phyloP scores from a whole-genome alignment of 2,329 filamentous ascomycete species.

The Fonsecaea pedrosoi region DNA sequence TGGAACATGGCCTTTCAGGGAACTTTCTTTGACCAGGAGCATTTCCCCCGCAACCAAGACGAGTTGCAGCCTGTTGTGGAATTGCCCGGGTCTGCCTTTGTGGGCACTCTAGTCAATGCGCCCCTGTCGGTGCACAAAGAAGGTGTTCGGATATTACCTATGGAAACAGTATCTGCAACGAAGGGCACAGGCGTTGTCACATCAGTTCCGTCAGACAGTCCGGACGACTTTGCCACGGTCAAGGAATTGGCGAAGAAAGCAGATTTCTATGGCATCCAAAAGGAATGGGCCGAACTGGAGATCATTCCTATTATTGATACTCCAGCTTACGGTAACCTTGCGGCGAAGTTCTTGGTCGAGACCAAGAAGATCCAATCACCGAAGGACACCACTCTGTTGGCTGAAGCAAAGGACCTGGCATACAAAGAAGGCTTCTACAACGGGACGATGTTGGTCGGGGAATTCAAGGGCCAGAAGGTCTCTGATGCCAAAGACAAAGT shows the following conservation, averaged over 20 bases:
- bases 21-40: conserved; percentile 67
- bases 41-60: conserved; percentile 67
- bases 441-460: conserved; percentile 84
- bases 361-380: conserved; percentile 95
- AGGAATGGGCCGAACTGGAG: conserved; percentile 93
- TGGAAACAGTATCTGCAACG: conserved; percentile 88
- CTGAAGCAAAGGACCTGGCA: conserved; percentile 91
- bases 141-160: conserved; percentile 87
- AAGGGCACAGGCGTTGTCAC: conserved; percentile 98
- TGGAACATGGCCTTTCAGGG: conserved; percentile 97
- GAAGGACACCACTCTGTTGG: conserved; percentile 89
- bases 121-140: conserved; percentile 85
- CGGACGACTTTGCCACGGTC: conserved; percentile 91
- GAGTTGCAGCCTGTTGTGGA: conserved; percentile 76
- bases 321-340: conserved; percentile 82
- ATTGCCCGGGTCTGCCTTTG: conserved; percentile 76
- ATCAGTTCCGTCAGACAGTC: conserved; percentile 92
- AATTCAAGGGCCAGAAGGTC: conserved; percentile 86
- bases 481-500: conserved; percentile 87
- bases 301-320: conserved; percentile 90
- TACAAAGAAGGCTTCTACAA: conserved; percentile 99
- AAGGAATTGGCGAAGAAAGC: conserved; percentile 91
- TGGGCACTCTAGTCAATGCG: conserved; percentile 88
- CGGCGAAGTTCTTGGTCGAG: conserved; percentile 83
- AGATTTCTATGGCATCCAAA: conserved; percentile 94